Conservation (phyloP, 208 protist genomes). For the Willaertia magna region DNA sequence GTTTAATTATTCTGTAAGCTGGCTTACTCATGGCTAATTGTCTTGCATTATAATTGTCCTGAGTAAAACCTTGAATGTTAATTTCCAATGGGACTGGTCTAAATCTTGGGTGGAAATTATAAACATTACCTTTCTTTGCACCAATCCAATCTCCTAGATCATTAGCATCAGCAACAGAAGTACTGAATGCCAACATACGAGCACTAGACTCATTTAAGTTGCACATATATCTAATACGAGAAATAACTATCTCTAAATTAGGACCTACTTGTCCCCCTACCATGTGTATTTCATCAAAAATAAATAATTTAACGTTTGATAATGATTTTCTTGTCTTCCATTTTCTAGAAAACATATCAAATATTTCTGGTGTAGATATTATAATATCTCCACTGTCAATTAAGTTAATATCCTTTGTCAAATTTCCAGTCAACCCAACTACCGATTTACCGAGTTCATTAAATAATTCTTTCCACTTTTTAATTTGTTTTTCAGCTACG, state of each 20-base stretch:
- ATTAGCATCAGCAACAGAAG: slow-evolving; percentile 66
- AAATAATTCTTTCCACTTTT: slow-evolving; percentile 7
- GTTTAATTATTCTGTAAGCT: slow-evolving; percentile 46
- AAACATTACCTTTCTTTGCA: slow-evolving; percentile 27
- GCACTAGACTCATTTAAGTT: slow-evolving; percentile 35
- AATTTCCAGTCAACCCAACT: slow-evolving; percentile 71
- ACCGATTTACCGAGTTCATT: slow-evolving; percentile 20
- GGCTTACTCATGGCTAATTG: slow-evolving; percentile 86
- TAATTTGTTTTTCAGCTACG: neutral
- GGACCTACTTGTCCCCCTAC: slow-evolving; percentile 68
- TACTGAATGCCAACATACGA: slow-evolving; percentile 70
- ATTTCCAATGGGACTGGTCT: slow-evolving; percentile 66
- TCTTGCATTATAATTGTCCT: slow-evolving; percentile 56
- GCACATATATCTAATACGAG: slow-evolving; percentile 62
- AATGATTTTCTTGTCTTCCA: slow-evolving; percentile 57
- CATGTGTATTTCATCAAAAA: slow-evolving; percentile 77
- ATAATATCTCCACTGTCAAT: slow-evolving; percentile 56
- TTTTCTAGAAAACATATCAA: slow-evolving; percentile 68
- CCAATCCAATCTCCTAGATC: slow-evolving; percentile 74
- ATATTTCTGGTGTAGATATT: slow-evolving; percentile 79
- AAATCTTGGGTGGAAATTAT: slow-evolving; percentile 70
- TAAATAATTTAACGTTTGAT: slow-evolving; percentile 46
- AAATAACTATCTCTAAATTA: slow-evolving; percentile 70
- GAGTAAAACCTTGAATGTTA: slow-evolving; percentile 51
- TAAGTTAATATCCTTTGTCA: slow-evolving; percentile 37